These are phyloP conservation scores for Diaporthe helianthi DNA, from an alignment of 2,329 filamentous ascomycete genomes.

Conservation along the genomic window DNA sequence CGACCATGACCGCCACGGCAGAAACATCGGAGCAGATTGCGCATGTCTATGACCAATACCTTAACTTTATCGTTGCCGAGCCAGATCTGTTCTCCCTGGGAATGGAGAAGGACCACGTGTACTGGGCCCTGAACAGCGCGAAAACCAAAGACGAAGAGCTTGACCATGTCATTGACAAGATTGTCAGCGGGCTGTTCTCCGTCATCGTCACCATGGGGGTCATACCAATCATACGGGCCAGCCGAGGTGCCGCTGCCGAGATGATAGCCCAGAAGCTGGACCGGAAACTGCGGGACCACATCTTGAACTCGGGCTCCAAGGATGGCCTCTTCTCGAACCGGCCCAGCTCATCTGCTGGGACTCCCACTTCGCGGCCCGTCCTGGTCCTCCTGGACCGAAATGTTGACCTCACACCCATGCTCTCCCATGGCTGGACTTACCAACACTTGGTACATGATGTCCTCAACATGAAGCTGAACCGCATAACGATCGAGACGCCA, in stretches of 20 bases:
- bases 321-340: conserved; percentile 92
- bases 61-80: conserved; percentile 96
- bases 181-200: conserved; percentile 96
- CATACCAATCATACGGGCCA: conserved; percentile 94
- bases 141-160: conserved; percentile 90
- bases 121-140: conserved; percentile 95
- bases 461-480: conserved; percentile 74
- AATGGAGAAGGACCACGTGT: conserved; percentile 88
- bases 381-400: conserved; percentile 95
- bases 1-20: conserved; percentile 81
- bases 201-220: conserved; percentile 98
- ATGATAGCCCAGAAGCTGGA: conserved; percentile 94
- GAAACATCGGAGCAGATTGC: conserved; percentile 89
- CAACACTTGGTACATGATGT: conserved; percentile 81
- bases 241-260: conserved; percentile 90
- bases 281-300: conserved; percentile 93
- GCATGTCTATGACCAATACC: conserved; percentile 93
- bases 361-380: conserved; percentile 80
- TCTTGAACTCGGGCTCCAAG: conserved; percentile 83
- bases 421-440: conserved; percentile 88
- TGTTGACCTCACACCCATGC: conserved; percentile 94
- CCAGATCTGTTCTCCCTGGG: conserved; percentile 94
- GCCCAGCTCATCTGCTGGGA: conserved; percentile 62
- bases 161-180: conserved; percentile 84
- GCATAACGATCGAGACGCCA: conserved; percentile 89